Percentiles rank a stretch among this genome's conserved stretches.
Evolutionary conservation across 768 basidiomycete genomes (phyloP).

Genomic region (Collybia nuda): DNA sequence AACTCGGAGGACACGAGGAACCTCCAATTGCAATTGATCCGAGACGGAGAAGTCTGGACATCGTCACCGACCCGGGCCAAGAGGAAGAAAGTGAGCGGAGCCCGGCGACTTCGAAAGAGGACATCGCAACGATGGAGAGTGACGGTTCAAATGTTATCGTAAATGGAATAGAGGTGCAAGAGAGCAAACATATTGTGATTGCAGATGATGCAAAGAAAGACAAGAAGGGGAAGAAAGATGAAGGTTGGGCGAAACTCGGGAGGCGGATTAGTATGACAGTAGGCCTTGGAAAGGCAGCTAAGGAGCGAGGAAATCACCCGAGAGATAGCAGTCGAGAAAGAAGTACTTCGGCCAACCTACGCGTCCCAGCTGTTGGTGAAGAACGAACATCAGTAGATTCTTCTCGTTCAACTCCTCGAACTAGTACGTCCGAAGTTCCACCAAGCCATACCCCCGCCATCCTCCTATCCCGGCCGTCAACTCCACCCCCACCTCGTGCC

Average conservation of each 20-base stretch:
- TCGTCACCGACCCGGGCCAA: constrained; percentile 20
- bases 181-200: constrained; percentile 36
- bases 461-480: constrained; percentile 7
- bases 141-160: constrained; percentile 20
- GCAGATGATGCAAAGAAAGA: constrained; percentile 29
- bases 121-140: constrained; percentile 22
- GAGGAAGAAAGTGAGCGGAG: constrained; percentile 13
- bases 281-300: constrained; percentile 39
- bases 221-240: constrained; percentile 33
- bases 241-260: constrained; percentile 64
- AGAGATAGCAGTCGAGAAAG: constrained; percentile 21
- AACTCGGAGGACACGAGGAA: constrained; percentile 33
- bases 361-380: constrained; percentile 1
- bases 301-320: constrained; percentile 32
- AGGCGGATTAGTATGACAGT: constrained; percentile 63
- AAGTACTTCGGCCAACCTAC: not conserved
- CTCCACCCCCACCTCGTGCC: constrained; percentile 5
- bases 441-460: constrained; percentile 6
- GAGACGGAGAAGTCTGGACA: constrained; percentile 45
- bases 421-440: constrained; percentile 3
- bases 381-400: constrained; percentile 9
- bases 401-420: not conserved
- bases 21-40: constrained; percentile 34
- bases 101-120: constrained; percentile 13
- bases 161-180: constrained; percentile 26